Percentiles rank a stretch among this genome's conserved stretches.
Conservation (phyloP, 306 rosid species). For the Spatholobus suberectus region DNA sequence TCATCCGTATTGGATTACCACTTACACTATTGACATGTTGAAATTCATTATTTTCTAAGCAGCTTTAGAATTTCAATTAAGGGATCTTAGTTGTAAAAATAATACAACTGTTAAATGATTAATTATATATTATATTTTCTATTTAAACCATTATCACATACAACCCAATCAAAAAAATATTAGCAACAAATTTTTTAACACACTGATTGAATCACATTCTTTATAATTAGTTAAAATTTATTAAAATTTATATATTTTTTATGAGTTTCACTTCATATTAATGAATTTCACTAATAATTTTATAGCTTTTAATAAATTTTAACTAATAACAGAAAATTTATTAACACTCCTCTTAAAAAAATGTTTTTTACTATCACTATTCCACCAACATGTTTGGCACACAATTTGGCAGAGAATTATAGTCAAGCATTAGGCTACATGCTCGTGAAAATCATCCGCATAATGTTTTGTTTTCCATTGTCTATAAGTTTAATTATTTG, state of each 20-base stretch:
- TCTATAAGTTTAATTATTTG: neutral
- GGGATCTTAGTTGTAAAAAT: neutral
- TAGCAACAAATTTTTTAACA: no score
- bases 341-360: no score
- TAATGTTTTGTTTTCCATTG: neutral
- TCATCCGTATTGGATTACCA: neutral
- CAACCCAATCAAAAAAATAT: neutral
- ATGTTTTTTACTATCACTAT: neutral
- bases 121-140: neutral
- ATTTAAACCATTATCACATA: neutral
- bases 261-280: no score
- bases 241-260: no score
- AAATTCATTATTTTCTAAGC: neutral
- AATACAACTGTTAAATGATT: neutral
- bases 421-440: conserved; percentile 31
- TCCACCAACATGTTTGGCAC: conserved; percentile 2
- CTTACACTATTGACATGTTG: neutral
- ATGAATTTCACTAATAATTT: no score
- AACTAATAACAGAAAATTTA: no score
- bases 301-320: no score
- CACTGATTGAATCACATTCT: no score
- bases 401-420: neutral
- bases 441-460: neutral
- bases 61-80: neutral
- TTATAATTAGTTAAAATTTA: no score